These are phyloP conservation scores for Cadophora sp. DNA, from an alignment of 2,329 filamentous ascomycete genomes.

Conservation along the genomic window DNA sequence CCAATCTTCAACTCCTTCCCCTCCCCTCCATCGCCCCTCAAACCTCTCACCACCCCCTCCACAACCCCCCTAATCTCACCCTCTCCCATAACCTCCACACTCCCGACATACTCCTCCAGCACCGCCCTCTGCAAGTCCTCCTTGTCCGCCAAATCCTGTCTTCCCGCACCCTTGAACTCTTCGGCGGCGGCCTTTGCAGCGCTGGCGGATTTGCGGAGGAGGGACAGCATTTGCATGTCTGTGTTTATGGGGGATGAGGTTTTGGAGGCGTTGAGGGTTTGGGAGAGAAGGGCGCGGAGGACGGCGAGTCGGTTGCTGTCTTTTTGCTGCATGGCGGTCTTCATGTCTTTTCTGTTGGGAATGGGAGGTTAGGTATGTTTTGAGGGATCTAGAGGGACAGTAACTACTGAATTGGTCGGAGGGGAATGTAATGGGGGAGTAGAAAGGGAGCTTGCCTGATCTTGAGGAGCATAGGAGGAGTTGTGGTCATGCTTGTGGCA, in stretches of 20 bases:
- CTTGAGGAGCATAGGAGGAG: constrained; percentile 46
- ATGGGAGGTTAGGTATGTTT: constrained; percentile 1
- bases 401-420: background rate
- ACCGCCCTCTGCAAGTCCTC: constrained; percentile 71
- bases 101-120: constrained; percentile 68
- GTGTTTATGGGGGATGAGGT: constrained; percentile 72
- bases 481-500: constrained; percentile 37
- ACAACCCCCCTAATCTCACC: constrained; percentile 65
- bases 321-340: constrained; percentile 70
- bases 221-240: constrained; percentile 70
- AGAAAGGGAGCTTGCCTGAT: constrained; percentile 42
- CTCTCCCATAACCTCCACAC: constrained; percentile 61
- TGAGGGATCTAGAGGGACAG: too few relatives aligned
- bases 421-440: background rate
- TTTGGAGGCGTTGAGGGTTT: constrained; percentile 78
- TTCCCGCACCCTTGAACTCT: constrained; percentile 68
- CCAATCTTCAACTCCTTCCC: constrained; percentile 59
- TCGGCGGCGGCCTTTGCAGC: constrained; percentile 62
- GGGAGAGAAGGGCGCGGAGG: constrained; percentile 71
- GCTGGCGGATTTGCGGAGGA: constrained; percentile 70
- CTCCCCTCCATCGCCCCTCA: constrained; percentile 51
- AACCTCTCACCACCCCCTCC: constrained; percentile 55
- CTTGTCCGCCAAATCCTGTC: constrained; percentile 73
- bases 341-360: constrained; percentile 57
- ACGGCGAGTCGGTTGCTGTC: constrained; percentile 70